A percentile compares a stretch with the other conserved stretches of the same genome.
Conservation (phyloP, 768 basidiomycete species). For the Mycena metata region DNA sequence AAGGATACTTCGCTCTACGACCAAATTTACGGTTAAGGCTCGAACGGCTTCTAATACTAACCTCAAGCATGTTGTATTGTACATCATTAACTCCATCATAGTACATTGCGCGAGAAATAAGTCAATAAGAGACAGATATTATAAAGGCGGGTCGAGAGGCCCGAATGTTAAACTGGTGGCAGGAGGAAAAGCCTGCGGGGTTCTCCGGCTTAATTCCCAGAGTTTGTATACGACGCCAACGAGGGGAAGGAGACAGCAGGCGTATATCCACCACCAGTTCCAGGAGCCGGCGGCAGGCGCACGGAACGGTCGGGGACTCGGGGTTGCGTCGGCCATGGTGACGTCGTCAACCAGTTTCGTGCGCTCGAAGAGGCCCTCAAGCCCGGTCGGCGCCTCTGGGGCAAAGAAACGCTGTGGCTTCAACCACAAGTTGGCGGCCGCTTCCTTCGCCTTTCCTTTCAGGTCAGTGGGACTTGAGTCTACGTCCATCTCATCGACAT, state of each 20-base stretch:
- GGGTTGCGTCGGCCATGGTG: slow-evolving; percentile 39
- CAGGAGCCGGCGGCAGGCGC: slow-evolving; percentile 39
- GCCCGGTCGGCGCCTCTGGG: slow-evolving; percentile 82
- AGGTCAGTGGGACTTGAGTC: slow-evolving; percentile 78
- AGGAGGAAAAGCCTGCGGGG: background rate
- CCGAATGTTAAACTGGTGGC: background rate
- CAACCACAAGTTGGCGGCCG: slow-evolving; percentile 65
- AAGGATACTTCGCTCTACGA: slow-evolving; percentile 40
- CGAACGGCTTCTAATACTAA: slow-evolving; percentile 11
- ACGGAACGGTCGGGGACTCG: slow-evolving; percentile 5
- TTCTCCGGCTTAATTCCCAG: slow-evolving; percentile 34
- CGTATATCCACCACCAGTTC: slow-evolving; percentile 55
- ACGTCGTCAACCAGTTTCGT: slow-evolving; percentile 67
- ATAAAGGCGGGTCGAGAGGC: background rate
- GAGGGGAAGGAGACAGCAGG: slow-evolving; percentile 45
- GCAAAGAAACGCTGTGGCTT: slow-evolving; percentile 83
- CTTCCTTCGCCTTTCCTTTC: slow-evolving; percentile 43
- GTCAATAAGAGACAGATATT: background rate
- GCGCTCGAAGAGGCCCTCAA: slow-evolving; percentile 77
- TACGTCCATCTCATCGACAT: slow-evolving; percentile 71
- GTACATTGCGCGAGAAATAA: slow-evolving; percentile 5
- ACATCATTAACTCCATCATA: slow-evolving; percentile 21
- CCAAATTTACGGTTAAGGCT: slow-evolving; percentile 18
- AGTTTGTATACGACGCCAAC: slow-evolving; percentile 44
- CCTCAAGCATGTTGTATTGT: slow-evolving; percentile 22